These are phyloP conservation scores for Dactylellina cionopaga DNA, from an alignment of 2,329 filamentous ascomycete species.

Conservation along the genomic window DNA sequence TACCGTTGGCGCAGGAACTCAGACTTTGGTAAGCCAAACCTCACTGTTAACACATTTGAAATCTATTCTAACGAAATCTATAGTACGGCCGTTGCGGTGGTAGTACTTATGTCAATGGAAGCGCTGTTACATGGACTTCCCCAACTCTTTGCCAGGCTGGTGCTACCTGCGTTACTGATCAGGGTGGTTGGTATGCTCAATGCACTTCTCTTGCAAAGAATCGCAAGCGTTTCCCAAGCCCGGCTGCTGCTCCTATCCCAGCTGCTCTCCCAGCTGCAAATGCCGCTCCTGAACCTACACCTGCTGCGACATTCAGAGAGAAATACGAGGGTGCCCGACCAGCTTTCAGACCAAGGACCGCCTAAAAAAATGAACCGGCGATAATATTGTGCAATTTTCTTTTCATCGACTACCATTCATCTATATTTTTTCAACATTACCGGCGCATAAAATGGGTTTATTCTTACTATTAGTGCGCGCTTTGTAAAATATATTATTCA, in stretches of 20 bases:
- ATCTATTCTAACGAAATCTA: constrained; percentile 11
- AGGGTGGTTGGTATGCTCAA: constrained; percentile 44
- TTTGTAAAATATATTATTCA: constrained; percentile 48
- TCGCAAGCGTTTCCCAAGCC: constrained; percentile 25
- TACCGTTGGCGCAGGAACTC: constrained; percentile 33
- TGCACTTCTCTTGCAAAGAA: constrained; percentile 44
- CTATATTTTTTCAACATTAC: constrained; percentile 35
- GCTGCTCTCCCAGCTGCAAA: constrained; percentile 46
- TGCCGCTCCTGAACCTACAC: constrained; percentile 28
- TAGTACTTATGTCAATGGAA: constrained; percentile 40
- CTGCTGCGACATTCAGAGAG: constrained; percentile 35
- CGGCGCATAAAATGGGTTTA: constrained; percentile 52
- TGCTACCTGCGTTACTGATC: constrained; percentile 35
- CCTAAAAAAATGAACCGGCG: background rate
- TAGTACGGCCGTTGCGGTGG: constrained; percentile 51
- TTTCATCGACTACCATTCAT: background rate
- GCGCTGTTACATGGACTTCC: constrained; percentile 24
- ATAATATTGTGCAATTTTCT: background rate
- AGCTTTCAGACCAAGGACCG: constrained; percentile 26
- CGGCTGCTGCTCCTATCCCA: constrained; percentile 25
- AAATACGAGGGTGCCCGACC: constrained; percentile 39
- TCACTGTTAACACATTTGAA: background rate
- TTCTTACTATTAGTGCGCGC: constrained; percentile 36
- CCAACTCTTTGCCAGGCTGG: constrained; percentile 48
- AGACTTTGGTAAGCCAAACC: constrained; percentile 42